Conservation (phyloP, 2,329 filamentous ascomycete genomes). For the Biscogniauxia sp. region DNA sequence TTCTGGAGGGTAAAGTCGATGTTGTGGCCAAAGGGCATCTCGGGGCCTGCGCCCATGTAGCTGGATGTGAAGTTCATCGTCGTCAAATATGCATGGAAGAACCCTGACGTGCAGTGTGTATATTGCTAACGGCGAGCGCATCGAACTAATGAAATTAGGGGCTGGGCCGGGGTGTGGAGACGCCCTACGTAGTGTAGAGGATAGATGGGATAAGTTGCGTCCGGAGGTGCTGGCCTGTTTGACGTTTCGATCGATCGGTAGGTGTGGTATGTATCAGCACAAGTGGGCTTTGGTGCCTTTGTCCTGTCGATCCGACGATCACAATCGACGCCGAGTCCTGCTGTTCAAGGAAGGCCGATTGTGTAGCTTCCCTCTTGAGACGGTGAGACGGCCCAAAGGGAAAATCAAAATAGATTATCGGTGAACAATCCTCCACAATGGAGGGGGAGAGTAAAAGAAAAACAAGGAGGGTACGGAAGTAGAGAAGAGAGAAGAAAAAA, state of each 20-base stretch:
- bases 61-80: conserved; percentile 17
- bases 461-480: too few species aligned
- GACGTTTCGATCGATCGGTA: conserved; percentile 9
- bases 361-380: not conserved
- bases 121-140: conserved; percentile 26
- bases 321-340: conserved; percentile 19
- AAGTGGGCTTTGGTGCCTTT: conserved; percentile 12
- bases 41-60: conserved; percentile 10
- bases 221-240: not conserved
- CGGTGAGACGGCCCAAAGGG: not conserved
- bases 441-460: too few species aligned
- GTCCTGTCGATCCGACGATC: conserved; percentile 30
- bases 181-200: not conserved
- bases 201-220: not conserved
- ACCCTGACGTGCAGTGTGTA: not conserved
- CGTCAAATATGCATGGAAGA: conserved; percentile 1
- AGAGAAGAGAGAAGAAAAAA: too few species aligned
- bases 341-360: conserved; percentile 5
- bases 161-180: not conserved
- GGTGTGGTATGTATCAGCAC: not conserved
- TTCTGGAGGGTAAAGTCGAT: conserved; percentile 51
- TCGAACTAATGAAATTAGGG: conserved; percentile 17
- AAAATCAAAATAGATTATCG: not conserved
- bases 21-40: conserved; percentile 30
- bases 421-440: not conserved